Evolutionary conservation across 2,329 filamentous ascomycete genomes (phyloP).

Genomic region (Drechslera avenae): DNA sequence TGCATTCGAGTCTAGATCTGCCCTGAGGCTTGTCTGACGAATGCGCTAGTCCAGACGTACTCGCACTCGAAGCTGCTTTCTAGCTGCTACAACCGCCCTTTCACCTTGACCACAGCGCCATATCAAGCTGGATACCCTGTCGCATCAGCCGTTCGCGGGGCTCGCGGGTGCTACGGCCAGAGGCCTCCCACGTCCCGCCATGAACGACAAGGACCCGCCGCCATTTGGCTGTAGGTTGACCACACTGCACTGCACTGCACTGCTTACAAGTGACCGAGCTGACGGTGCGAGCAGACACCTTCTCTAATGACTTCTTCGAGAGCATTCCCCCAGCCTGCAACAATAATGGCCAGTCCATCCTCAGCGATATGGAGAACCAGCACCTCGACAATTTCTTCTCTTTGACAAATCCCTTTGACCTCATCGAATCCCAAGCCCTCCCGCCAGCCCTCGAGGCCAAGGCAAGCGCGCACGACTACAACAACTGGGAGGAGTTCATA

Average conservation of each 20-base stretch:
- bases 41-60: conserved; percentile 2
- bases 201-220: conserved; percentile 41
- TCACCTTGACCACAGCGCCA: neutral
- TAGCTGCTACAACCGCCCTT: neutral
- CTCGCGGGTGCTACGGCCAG: conserved; percentile 33
- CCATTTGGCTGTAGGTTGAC: conserved; percentile 43
- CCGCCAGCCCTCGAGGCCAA: conserved; percentile 26
- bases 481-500: conserved; percentile 34
- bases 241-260: too few relatives aligned
- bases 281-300: conserved; percentile 32
- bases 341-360: conserved; percentile 34
- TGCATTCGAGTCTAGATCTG: neutral
- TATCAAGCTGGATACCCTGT: conserved; percentile 33
- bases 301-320: conserved; percentile 32
- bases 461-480: conserved; percentile 30
- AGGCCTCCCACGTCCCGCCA: conserved; percentile 33
- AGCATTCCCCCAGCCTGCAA: conserved; percentile 19
- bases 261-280: conserved; percentile 2
- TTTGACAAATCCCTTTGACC: conserved; percentile 36
- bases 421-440: conserved; percentile 21
- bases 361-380: conserved; percentile 40
- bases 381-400: conserved; percentile 42
- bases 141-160: conserved; percentile 28
- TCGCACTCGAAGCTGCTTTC: neutral
- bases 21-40: neutral